phyloP scores from a whole-genome alignment of 1,284 basidiomycete genomes.

The Sporisorium exsertum region DNA sequence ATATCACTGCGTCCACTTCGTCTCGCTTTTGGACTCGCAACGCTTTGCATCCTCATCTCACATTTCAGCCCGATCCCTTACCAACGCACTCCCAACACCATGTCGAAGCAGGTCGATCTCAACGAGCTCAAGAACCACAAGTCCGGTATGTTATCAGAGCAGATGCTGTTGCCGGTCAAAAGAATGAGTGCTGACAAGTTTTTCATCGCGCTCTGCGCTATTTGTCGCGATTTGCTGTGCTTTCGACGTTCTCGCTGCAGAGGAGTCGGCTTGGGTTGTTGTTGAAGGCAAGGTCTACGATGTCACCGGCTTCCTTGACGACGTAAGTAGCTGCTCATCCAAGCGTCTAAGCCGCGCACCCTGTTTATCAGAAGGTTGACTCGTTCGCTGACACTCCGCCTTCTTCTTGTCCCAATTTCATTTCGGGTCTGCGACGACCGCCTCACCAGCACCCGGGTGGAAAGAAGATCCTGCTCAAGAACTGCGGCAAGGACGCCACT shows the following conservation, averaged over 20 bases:
- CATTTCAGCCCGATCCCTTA: conserved; percentile 6
- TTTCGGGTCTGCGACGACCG: neutral
- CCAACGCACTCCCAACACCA: conserved; percentile 13
- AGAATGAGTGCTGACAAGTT: neutral
- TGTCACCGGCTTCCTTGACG: conserved; percentile 67
- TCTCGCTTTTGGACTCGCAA: conserved; percentile 1
- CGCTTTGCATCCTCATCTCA: conserved; percentile 11
- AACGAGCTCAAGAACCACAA: conserved; percentile 64
- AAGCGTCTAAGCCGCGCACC: neutral
- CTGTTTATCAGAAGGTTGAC: neutral
- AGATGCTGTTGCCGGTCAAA: neutral
- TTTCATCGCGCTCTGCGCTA: neutral
- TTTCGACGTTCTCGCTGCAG: conserved; percentile 19
- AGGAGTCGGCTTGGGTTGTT: conserved; percentile 66
- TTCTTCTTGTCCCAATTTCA: neutral
- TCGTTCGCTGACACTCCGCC: neutral
- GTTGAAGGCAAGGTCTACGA: conserved; percentile 68
- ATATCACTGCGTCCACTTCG: conserved; percentile 9
- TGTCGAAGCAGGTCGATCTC: conserved; percentile 52
- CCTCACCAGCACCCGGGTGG: conserved; percentile 65
- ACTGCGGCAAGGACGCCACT: conserved; percentile 67
- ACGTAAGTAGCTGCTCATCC: conserved; percentile 44
- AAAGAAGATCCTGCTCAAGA: conserved; percentile 68
- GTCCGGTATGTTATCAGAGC: conserved; percentile 41
- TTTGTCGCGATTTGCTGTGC: too few relatives aligned